Percentiles rank a stretch among this genome's conserved stretches.
phyloP scores from a whole-genome alignment of 805 yeast genomes.

The Saturnispora besseyi region DNA sequence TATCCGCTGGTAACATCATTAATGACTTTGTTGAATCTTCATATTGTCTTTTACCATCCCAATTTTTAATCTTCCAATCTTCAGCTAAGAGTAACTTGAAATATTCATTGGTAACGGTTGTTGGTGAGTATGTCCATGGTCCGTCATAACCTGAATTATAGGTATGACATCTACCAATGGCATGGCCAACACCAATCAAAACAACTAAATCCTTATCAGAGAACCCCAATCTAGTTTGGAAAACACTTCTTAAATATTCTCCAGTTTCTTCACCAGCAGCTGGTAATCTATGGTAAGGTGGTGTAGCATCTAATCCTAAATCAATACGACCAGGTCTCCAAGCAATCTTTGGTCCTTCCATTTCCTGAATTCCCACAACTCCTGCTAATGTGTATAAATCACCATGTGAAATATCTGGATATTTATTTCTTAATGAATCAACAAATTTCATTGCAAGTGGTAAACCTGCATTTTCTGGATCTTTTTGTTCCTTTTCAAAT shows the following conservation, averaged over 20 bases:
- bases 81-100: conserved; percentile 45
- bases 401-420: conserved; percentile 55
- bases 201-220: conserved; percentile 39
- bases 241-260: conserved; percentile 37
- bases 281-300: conserved; percentile 44
- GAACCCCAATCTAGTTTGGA: conserved; percentile 37
- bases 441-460: conserved; percentile 47
- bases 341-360: conserved; percentile 54
- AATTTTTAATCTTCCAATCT: conserved; percentile 49
- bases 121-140: conserved; percentile 83
- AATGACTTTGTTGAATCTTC: conserved; percentile 46
- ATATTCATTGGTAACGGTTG: conserved; percentile 66
- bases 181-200: conserved; percentile 39
- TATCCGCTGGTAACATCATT: conserved; percentile 57
- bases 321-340: conserved; percentile 49
- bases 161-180: conserved; percentile 39
- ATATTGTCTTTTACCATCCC: conserved; percentile 58
- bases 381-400: conserved; percentile 73
- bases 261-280: conserved; percentile 37
- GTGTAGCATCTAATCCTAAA: conserved; percentile 26
- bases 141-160: conserved; percentile 74
- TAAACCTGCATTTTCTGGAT: conserved; percentile 43
- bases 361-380: conserved; percentile 50
- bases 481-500: conserved; percentile 40
- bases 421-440: conserved; percentile 43